Evolutionary conservation across 2,329 filamentous ascomycete species (phyloP).

Genomic region (Alternaria postmessia): DNA sequence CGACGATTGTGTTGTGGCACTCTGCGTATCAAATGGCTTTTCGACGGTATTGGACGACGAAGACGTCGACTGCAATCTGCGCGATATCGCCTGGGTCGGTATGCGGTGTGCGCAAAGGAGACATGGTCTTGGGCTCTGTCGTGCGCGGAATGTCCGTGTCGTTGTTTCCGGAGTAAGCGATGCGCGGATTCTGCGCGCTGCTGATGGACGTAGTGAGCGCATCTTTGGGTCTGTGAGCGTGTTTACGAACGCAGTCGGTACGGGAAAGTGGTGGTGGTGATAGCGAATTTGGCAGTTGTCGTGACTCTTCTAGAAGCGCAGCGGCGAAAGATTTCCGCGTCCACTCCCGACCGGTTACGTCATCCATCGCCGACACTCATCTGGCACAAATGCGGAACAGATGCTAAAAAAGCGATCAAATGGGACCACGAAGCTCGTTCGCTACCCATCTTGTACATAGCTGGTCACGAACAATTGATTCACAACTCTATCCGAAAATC

Average conservation of each 20-base stretch:
- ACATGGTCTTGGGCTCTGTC: conserved; percentile 32
- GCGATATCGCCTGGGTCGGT: conserved; percentile 18
- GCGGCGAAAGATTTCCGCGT: conserved; percentile 22
- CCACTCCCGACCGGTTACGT: conserved; percentile 20
- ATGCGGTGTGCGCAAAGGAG: conserved; percentile 33
- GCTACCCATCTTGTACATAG: neutral
- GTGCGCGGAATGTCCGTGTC: conserved; percentile 22
- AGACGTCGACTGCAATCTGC: conserved; percentile 36
- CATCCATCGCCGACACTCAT: conserved; percentile 15
- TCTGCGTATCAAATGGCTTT: conserved; percentile 22
- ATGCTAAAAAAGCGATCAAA: too few relatives aligned
- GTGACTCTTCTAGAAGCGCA: conserved; percentile 9
- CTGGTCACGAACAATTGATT: neutral
- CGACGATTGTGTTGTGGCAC: conserved; percentile 8
- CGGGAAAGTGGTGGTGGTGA: neutral
- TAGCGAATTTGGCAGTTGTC: neutral
- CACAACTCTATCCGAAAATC: neutral
- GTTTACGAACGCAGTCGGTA: neutral
- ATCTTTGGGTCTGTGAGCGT: conserved; percentile 13
- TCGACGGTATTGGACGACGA: conserved; percentile 19
- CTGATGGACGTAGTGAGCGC: conserved; percentile 32
- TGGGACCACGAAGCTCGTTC: neutral
- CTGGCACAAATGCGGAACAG: neutral
- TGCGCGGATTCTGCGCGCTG: conserved; percentile 37
- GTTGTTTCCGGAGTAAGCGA: conserved; percentile 26